Percentiles rank a stretch among this genome's conserved stretches.
These are phyloP conservation scores for Aspergillus biplanus DNA, from an alignment of 495 filamentous ascomycete genomes.

Conservation along the genomic window DNA sequence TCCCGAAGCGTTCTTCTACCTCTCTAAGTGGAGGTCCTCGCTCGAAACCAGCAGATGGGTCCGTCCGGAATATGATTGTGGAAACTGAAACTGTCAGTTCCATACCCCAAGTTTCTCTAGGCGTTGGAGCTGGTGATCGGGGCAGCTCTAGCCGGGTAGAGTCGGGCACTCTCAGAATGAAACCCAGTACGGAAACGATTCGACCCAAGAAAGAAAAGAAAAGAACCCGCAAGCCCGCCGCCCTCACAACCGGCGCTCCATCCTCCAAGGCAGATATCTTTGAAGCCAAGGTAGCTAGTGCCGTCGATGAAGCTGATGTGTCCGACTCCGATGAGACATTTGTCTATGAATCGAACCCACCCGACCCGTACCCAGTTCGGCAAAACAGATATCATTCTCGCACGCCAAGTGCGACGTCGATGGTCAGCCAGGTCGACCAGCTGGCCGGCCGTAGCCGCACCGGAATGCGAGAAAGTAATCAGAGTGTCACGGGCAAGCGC, in stretches of 20 bases:
- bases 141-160: conserved; percentile 55
- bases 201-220: conserved; percentile 90
- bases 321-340: conserved; percentile 98
- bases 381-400: conserved; percentile 86
- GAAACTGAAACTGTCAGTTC: conserved; percentile 96
- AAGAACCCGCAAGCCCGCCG: conserved; percentile 74
- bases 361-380: conserved; percentile 73
- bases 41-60: conserved; percentile 69
- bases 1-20: conserved; percentile 53
- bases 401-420: conserved; percentile 92
- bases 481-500: conserved; percentile 76
- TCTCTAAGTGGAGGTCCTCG: conserved; percentile 50
- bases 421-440: conserved; percentile 78
- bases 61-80: conserved; percentile 92
- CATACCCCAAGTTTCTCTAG: conserved; percentile 84
- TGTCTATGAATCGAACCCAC: conserved; percentile 98
- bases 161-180: conserved; percentile 77
- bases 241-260: conserved; percentile 53
- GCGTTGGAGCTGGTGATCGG: conserved; percentile 66
- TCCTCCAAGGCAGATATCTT: conserved; percentile 99
- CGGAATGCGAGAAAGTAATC: conserved; percentile 65
- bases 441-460: conserved; percentile 63
- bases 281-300: conserved; percentile 92
- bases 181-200: conserved; percentile 91
- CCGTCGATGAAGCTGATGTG: conserved; percentile 89